These are phyloP conservation scores for Erucastrum elatum DNA, from an alignment of 345 rosid species.

Conservation along the genomic window DNA sequence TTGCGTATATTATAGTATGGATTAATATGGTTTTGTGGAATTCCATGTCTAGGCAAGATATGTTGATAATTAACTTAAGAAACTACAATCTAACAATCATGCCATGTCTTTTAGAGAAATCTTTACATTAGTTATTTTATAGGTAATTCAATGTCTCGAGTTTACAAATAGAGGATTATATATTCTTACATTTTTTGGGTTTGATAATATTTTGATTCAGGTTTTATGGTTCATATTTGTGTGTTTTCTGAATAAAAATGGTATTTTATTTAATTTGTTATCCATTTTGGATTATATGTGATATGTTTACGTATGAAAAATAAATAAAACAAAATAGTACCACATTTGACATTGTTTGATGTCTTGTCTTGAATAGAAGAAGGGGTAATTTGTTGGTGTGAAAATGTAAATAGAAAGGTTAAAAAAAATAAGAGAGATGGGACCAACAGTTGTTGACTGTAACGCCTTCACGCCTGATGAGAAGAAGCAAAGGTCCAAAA, in stretches of 20 bases:
- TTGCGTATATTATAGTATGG: neutral
- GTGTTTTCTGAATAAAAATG: neutral
- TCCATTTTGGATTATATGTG: neutral
- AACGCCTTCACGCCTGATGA: slow-evolving; percentile 66
- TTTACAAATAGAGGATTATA: neutral
- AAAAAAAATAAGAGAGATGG: neutral
- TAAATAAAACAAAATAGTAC: neutral
- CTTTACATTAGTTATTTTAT: neutral
- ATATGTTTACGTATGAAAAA: neutral
- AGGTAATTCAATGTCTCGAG: slow-evolving; percentile 12
- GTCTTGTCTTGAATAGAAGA: neutral
- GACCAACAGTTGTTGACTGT: slow-evolving; percentile 45
- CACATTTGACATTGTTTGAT: neutral
- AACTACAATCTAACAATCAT: slow-evolving; percentile 26
- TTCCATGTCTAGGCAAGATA: slow-evolving; percentile 29
- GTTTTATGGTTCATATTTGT: neutral
- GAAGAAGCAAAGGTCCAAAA: slow-evolving; percentile 68
- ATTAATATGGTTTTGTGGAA: slow-evolving; percentile 17
- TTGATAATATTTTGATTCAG: neutral
- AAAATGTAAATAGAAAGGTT: slow-evolving; percentile 11
- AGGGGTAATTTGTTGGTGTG: slow-evolving; percentile 24
- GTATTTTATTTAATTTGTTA: neutral
- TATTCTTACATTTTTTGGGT: neutral
- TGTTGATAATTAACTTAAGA: slow-evolving; percentile 10
- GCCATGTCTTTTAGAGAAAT: slow-evolving; percentile 29